Percentiles rank a stretch among this genome's conserved stretches.
These are phyloP conservation scores for Tetraselmis chui DNA, from an alignment of 139 green algal species.

Conservation along the genomic window DNA sequence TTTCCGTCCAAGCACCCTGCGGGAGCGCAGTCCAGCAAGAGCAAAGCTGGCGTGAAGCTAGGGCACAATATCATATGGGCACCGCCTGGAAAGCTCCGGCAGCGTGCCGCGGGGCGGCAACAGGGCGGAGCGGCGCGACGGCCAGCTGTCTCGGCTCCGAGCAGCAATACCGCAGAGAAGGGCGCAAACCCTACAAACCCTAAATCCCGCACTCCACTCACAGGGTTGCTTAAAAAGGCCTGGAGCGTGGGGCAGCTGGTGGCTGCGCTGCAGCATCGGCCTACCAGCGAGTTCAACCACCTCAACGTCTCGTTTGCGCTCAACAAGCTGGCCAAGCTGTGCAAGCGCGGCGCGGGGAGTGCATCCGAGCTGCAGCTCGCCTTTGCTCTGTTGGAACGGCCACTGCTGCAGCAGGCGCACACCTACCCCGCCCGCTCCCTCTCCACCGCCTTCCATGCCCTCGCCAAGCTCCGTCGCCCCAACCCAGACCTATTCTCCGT, in stretches of 20 bases:
- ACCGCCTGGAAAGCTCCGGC: background rate
- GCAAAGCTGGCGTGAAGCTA: background rate
- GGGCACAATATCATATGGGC: background rate
- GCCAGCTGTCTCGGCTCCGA: background rate
- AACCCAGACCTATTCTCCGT: background rate
- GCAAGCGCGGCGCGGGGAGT: background rate
- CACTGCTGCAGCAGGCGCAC: background rate
- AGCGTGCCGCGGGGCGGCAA: background rate
- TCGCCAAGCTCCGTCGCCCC: background rate
- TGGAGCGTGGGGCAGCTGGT: background rate
- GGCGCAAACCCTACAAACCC: background rate
- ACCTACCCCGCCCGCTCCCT: background rate
- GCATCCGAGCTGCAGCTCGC: background rate
- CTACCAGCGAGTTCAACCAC: background rate
- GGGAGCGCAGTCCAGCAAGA: too few species aligned
- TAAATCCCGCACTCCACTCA: background rate
- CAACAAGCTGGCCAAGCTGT: background rate
- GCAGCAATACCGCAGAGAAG: background rate
- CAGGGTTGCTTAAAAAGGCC: background rate
- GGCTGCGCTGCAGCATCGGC: background rate
- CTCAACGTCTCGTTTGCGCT: background rate
- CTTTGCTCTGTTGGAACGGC: background rate
- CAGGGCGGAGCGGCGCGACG: background rate
- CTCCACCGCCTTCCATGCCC: background rate
- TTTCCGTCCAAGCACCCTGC: too few species aligned